Base-by-base conservation (phyloP, 306 rosid genomes). In the Casuarina glauca region DNA sequence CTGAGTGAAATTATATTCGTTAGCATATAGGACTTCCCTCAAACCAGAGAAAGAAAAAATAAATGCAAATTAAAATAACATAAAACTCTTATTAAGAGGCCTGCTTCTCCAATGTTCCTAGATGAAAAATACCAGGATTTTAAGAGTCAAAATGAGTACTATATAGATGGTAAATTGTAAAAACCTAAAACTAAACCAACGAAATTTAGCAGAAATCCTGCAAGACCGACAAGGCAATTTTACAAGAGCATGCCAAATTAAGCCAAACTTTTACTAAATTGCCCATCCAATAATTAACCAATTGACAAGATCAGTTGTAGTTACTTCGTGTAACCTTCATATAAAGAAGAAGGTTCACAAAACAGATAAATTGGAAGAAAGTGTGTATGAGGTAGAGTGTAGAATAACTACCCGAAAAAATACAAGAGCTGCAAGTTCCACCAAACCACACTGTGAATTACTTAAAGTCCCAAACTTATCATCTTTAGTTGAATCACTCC, bases 351-450 rank as follows among this genome's bases (percentile, higher is more conserved):
- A 66, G 32, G 13, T 39, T 32, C 45, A 15, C 4, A 4, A 64
- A 38, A 64, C 42, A 66, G 70, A 66, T 35, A 51, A 43, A 76
- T 69, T 61, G 44, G 12, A 36, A 43, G 16, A 79, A 52, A 46
- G 26, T 64, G 72, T 42, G 55, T 73, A 51, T 1, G 41, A 49
- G 54, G 69, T 55, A 76, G 50, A 75, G 58, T 44, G 77, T 82
- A 41, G 11, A 80, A 79, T 72, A 79, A 75, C 51, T 83, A 94
- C 98, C 97, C 83, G 85, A 54, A 86, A 90, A 78, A 92, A 84
- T 61, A 94, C 84, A 78, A 93, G 80, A 17, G 97, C 97, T 35
- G 95, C 96, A 88, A 94, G 97, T 69, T 92, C 97, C 84, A 89
- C 93, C 78, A 94, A 84, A 81, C 86, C 86, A 78, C 82, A 82